Evolutionary conservation across 257 asterid species (phyloP).

Genomic region (Primulina huaijiensis): DNA sequence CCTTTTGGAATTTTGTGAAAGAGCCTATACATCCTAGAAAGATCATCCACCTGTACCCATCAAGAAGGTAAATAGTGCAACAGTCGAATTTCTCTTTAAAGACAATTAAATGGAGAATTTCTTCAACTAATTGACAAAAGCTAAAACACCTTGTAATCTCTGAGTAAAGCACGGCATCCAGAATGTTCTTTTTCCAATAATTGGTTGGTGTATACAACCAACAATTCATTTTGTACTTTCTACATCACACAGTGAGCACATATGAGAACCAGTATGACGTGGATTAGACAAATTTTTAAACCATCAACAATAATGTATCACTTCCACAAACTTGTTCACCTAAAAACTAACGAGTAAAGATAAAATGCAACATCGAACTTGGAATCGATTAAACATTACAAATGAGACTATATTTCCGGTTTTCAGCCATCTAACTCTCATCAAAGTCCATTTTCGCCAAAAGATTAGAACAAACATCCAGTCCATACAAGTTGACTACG

Average conservation of each 20-base stretch:
- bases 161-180: slow-evolving; percentile 55
- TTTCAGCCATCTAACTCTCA: not conserved
- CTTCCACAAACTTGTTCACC: not conserved
- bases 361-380: not conserved
- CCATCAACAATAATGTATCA: not conserved
- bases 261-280: not conserved
- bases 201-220: slow-evolving; percentile 37
- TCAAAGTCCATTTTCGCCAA: not conserved
- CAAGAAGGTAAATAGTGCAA: slow-evolving; percentile 8
- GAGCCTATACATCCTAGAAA: slow-evolving; percentile 60
- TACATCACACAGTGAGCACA: slow-evolving; percentile 14
- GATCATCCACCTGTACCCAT: slow-evolving; percentile 45
- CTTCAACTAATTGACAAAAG: not conserved
- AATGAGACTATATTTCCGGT: not conserved
- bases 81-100: not conserved
- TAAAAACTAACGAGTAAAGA: not conserved
- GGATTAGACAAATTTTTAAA: not conserved
- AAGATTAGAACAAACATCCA: not conserved
- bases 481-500: not conserved
- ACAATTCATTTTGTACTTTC: slow-evolving; percentile 43
- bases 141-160: slow-evolving; percentile 47
- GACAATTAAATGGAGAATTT: not conserved
- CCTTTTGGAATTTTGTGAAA: slow-evolving; percentile 38
- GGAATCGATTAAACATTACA: not conserved
- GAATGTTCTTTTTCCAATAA: slow-evolving; percentile 61